Conservation (phyloP, 2,329 filamentous ascomycete genomes). For the Pseudopithomyces chartarum region DNA sequence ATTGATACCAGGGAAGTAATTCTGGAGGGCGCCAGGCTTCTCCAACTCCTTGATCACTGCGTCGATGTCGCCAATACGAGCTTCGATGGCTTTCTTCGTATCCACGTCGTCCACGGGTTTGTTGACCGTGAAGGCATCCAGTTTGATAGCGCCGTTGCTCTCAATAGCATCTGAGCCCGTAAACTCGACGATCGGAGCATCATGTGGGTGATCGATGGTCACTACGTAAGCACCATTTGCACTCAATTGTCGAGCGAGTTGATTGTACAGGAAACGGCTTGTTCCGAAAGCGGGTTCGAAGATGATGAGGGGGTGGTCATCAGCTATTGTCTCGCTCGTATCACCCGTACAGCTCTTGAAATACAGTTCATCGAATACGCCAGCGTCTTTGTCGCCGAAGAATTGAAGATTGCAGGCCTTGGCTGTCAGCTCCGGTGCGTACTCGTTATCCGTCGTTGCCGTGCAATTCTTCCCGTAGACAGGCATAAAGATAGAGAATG, state of each 20-base stretch:
- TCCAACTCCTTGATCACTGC: conserved; percentile 22
- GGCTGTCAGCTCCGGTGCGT: conserved; percentile 28
- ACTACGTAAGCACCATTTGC: conserved; percentile 54
- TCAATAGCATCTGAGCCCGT: conserved; percentile 27
- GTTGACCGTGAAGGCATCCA: conserved; percentile 21
- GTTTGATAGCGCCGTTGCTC: conserved; percentile 20
- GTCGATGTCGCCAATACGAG: conserved; percentile 24
- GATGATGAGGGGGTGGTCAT: conserved; percentile 37
- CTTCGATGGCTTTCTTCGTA: conserved; percentile 11
- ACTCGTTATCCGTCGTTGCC: conserved; percentile 17
- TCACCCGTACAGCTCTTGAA: conserved; percentile 24
- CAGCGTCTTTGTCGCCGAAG: conserved; percentile 20
- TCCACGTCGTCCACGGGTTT: conserved; percentile 23
- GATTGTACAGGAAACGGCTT: conserved; percentile 51
- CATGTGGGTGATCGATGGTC: conserved; percentile 57
- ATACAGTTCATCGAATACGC: conserved; percentile 25
- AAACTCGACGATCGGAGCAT: conserved; percentile 54
- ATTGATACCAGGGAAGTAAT: conserved; percentile 17
- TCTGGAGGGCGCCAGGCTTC: not conserved
- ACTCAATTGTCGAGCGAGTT: conserved; percentile 52
- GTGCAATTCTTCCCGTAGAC: conserved; percentile 16
- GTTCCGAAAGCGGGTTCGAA: conserved; percentile 54
- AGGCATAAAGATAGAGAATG: conserved; percentile 25
- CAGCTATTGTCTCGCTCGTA: conserved; percentile 9
- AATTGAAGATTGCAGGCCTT: conserved; percentile 26